A percentile compares a stretch with the other conserved stretches of the same genome.
These are phyloP conservation scores for Entomophthora muscae DNA, from an alignment of 371 early-diverging fungal genomes.

Conservation along the genomic window DNA sequence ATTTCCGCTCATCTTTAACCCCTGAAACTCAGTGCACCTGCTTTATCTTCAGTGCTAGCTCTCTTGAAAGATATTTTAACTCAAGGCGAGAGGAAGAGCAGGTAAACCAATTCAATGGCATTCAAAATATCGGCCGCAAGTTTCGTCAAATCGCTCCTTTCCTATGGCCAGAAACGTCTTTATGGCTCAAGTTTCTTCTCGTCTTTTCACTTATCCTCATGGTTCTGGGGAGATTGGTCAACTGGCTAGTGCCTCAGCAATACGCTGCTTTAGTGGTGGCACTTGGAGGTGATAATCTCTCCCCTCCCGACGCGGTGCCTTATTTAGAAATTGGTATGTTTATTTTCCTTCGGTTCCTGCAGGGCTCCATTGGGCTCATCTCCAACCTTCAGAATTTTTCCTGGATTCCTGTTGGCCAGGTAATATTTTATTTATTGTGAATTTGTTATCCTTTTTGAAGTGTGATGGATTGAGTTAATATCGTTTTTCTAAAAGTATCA, in stretches of 20 bases:
- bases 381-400: constrained; percentile 56
- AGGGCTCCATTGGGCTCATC: constrained; percentile 64
- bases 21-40: too few relatives aligned
- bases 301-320: background rate
- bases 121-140: constrained; percentile 2
- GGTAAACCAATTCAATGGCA: constrained; percentile 2
- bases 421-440: too few relatives aligned
- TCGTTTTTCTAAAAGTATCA: too few relatives aligned
- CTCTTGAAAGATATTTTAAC: too few relatives aligned
- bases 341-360: constrained; percentile 49
- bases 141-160: constrained; percentile 49
- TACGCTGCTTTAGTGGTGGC: constrained; percentile 58
- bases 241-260: constrained; percentile 57
- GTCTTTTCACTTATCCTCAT: constrained; percentile 43
- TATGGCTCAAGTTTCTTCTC: constrained; percentile 43
- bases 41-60: too few relatives aligned
- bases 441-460: too few relatives aligned
- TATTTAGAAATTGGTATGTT: constrained; percentile 20
- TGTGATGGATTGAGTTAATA: too few relatives aligned
- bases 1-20: too few relatives aligned
- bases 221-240: constrained; percentile 49
- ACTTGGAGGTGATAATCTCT: constrained; percentile 11
- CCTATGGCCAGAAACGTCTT: constrained; percentile 55
- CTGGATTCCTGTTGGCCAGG: constrained; percentile 81
- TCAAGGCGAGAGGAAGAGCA: too few relatives aligned